Conservation (phyloP, 129 eudicot species). For the Mikania micrantha region DNA sequence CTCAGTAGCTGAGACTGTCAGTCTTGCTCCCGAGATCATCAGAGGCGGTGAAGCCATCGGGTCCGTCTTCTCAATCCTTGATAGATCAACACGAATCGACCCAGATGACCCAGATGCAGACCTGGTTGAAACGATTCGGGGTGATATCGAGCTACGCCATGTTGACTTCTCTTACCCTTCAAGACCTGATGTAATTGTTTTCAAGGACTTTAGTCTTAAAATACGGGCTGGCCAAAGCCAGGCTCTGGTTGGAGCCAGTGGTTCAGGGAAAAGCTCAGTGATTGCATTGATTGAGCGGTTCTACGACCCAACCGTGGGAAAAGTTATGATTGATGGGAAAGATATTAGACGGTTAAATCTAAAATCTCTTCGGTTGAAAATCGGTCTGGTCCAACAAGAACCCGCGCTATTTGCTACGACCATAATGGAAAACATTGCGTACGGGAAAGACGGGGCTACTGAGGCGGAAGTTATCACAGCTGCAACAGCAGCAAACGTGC, state of each 20-base stretch:
- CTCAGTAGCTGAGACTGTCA: constrained; percentile 90
- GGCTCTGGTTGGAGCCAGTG: constrained; percentile 95
- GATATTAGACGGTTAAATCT: constrained; percentile 80
- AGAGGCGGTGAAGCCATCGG: constrained; percentile 97
- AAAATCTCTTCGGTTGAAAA: constrained; percentile 67
- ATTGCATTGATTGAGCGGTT: constrained; percentile 82
- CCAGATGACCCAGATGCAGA: constrained; percentile 89
- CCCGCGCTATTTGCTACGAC: constrained; percentile 86
- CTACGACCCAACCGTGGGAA: constrained; percentile 76
- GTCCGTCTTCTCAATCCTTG: constrained; percentile 75
- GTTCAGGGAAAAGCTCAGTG: constrained; percentile 92
- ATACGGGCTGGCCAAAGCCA: constrained; percentile 97
- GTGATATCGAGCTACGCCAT: constrained; percentile 86
- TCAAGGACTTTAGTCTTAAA: constrained; percentile 76
- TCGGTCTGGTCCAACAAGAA: constrained; percentile 90
- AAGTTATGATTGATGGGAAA: constrained; percentile 94
- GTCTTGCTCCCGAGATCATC: constrained; percentile 92
- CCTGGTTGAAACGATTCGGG: constrained; percentile 60
- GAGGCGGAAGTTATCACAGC: constrained; percentile 83
- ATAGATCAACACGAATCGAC: constrained; percentile 73
- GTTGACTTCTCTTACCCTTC: constrained; percentile 95
- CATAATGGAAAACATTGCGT: constrained; percentile 86
- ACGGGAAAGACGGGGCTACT: constrained; percentile 92
- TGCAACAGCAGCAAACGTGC: constrained; percentile 86
- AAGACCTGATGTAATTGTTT: constrained; percentile 69